These are phyloP conservation scores for Cordyceps farinosa DNA, from an alignment of 2,329 filamentous ascomycete species.

Conservation along the genomic window DNA sequence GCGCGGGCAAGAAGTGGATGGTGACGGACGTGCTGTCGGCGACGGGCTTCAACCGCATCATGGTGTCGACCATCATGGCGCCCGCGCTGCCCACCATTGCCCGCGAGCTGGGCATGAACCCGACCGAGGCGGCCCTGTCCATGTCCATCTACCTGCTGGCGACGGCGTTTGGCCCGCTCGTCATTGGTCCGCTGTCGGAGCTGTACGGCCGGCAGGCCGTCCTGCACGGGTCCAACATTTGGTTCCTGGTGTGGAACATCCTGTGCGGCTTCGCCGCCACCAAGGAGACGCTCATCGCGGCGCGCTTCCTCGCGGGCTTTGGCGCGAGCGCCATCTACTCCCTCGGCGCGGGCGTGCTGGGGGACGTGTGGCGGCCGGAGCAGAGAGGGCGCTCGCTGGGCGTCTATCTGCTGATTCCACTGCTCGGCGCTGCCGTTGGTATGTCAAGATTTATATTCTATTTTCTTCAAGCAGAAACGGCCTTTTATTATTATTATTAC, in stretches of 20 bases:
- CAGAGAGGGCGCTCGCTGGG: conserved; percentile 41
- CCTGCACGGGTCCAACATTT: conserved; percentile 42
- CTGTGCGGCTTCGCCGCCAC: conserved; percentile 40
- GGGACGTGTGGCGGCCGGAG: conserved; percentile 45
- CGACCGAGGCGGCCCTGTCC: conserved; percentile 44
- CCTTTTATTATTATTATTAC: no score
- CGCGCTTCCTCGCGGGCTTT: conserved; percentile 46
- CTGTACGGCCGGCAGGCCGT: conserved; percentile 43
- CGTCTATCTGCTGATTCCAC: conserved; percentile 37
- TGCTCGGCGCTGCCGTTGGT: conserved; percentile 38
- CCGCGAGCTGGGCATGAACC: conserved; percentile 48
- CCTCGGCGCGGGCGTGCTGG: conserved; percentile 44
- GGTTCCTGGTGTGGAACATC: conserved; percentile 50
- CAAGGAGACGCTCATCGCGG: conserved; percentile 39
- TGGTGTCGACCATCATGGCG: conserved; percentile 51
- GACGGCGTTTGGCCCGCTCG: conserved; percentile 41
- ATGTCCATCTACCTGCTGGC: conserved; percentile 43
- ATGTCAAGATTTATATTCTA: conserved; percentile 4
- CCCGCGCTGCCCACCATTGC: conserved; percentile 48
- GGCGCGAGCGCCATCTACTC: conserved; percentile 45
- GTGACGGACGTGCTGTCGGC: conserved; percentile 47
- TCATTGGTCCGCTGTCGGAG: conserved; percentile 45
- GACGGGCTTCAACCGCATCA: conserved; percentile 49
- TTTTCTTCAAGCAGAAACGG: no score
- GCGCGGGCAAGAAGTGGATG: conserved; percentile 42